Percentiles rank a stretch among this genome's conserved stretches.
These are phyloP conservation scores for Thymus mandschuricus DNA, from an alignment of 257 asterid species.

Conservation along the genomic window DNA sequence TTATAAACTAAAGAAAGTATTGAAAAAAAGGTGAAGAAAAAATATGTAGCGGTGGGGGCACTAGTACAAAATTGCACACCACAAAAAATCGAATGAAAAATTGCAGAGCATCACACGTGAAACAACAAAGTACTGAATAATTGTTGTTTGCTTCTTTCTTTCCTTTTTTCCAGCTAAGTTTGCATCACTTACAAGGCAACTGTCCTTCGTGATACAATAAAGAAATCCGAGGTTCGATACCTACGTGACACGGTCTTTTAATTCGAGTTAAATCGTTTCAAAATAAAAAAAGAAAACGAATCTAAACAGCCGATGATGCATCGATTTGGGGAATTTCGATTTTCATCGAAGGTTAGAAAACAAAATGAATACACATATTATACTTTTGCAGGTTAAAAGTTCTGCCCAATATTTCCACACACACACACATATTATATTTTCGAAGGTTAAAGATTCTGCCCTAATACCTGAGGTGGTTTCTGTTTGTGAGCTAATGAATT, in stretches of 20 bases:
- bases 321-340: too few species aligned
- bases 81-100: too few species aligned
- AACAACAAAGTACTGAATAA: background rate
- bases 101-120: conserved; percentile 26
- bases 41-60: conserved; percentile 2
- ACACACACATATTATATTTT: background rate
- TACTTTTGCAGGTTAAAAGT: conserved; percentile 9
- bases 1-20: background rate
- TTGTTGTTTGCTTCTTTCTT: conserved; percentile 7
- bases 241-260: too few species aligned
- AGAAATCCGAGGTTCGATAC: too few species aligned
- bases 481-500: conserved; percentile 10
- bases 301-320: too few species aligned
- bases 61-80: background rate
- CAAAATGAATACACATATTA: background rate
- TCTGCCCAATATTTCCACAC: background rate
- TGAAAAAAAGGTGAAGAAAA: background rate
- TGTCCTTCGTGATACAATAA: background rate
- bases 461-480: conserved; percentile 14
- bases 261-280: too few species aligned
- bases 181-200: conserved; percentile 38
- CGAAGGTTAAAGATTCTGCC: conserved; percentile 4
- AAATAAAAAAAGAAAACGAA: too few species aligned
- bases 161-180: conserved; percentile 16
- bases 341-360: too few species aligned